Evolutionary conservation across 768 basidiomycete species (phyloP).

Genomic region (Cystofilobasidium capitatum): DNA sequence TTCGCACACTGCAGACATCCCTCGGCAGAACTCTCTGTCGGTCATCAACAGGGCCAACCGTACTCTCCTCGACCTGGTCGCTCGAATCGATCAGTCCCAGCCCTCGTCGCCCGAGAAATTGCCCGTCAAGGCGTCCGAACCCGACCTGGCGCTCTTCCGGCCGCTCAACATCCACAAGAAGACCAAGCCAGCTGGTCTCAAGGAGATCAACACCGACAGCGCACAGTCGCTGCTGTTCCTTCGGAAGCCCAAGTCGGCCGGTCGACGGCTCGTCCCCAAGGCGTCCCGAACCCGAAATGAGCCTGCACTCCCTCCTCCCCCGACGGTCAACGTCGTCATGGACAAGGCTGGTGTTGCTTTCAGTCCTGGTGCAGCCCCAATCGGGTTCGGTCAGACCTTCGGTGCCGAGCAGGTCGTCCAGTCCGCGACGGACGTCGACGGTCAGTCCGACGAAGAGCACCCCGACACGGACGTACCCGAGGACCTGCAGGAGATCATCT

Average conservation of each 20-base stretch:
- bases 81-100: constrained; percentile 6
- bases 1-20: not conserved
- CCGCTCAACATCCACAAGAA: not conserved
- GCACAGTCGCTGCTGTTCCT: constrained; percentile 3
- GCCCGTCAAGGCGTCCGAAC: not conserved
- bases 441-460: not conserved
- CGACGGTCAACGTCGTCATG: constrained; percentile 9
- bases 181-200: not conserved
- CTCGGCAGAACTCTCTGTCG: constrained; percentile 3
- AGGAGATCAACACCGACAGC: not conserved
- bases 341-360: not conserved
- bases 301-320: not conserved
- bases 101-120: not conserved
- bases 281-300: not conserved
- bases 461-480: not conserved
- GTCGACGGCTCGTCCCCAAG: constrained; percentile 11
- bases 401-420: constrained; percentile 7
- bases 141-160: not conserved
- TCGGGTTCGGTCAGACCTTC: constrained; percentile 14
- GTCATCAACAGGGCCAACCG: constrained; percentile 19
- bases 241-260: not conserved
- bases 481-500: constrained; percentile 10
- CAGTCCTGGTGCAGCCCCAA: not conserved
- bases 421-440: not conserved
- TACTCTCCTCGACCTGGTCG: constrained; percentile 18